Base-by-base conservation (phyloP, 2,329 filamentous ascomycete species). In the Rhexocercosporidium sp. region DNA sequence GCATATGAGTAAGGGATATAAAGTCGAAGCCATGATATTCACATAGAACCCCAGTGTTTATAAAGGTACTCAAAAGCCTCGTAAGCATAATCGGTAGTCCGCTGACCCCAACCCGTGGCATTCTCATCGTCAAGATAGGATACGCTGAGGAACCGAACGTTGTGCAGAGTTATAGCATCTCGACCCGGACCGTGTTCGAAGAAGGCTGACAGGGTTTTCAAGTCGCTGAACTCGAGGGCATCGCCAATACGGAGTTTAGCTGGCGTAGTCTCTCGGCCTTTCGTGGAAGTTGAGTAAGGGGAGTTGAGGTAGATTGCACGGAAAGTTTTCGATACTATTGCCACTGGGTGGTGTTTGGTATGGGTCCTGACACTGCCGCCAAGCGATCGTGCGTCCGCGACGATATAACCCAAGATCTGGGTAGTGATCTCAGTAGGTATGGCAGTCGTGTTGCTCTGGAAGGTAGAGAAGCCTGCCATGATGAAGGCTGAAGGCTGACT, bases 51-150 rank as follows among this genome's bases (percentile, higher is more conserved):
- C 64, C 59, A 66, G 51, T 66, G 56, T 54, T 47, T 59, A 62
- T 64, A 62, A 12, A 70, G 65, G 47, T 49, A 39, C 49, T 71
- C 68, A 62, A 70, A 69, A 51, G 68, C 66, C n/a, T n/a, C n/a
- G n/a, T n/a, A n/a, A n/a, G n/a, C n/a, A n/a, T n/a, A n/a, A n/a
- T n/a, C n/a, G n/a, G n/a, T n/a, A n/a, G n/a, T n/a, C n/a, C n/a
- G n/a, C n/a, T n/a, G n/a, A n/a, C n/a, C n/a, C n/a, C n/a, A n/a
- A n/a, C n/a, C n/a, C n/a, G n/a, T n/a, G n/a, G n/a, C n/a, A n/a
- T n/a, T n/a, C n/a, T n/a, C n/a, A n/a, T n/a, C n/a, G n/a, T n/a
- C n/a, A n/a, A n/a, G n/a, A n/a, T n/a, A n/a, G n/a, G n/a, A n/a
- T n/a, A n/a, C n/a, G n/a, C n/a, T n/a, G n/a, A n/a, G n/a, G n/a